A percentile compares a stretch with the other conserved stretches of the same genome.
Conservation (phyloP, 1,284 basidiomycete genomes). For the Cryptococcus hybrid region DNA sequence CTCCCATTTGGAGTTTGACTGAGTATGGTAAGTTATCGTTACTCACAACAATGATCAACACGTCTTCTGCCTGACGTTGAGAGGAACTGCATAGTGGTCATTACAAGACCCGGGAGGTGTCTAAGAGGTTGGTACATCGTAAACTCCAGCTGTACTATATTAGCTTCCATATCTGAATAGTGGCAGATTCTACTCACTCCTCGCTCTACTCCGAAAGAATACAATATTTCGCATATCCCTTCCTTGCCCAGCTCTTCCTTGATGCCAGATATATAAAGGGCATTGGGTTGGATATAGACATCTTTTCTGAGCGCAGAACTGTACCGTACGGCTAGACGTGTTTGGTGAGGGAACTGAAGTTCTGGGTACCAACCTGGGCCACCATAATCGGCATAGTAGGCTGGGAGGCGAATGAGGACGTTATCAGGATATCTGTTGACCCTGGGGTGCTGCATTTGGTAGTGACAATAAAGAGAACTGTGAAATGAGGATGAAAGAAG, state of each 20-base stretch:
- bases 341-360: conserved; percentile 11
- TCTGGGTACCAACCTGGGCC: conserved; percentile 14
- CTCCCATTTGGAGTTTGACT: background rate
- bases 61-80: conserved; percentile 6
- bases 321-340: conserved; percentile 9
- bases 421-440: conserved; percentile 8
- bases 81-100: background rate
- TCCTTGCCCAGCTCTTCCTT: background rate
- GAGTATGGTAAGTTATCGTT: background rate
- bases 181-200: background rate
- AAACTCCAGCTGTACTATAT: background rate
- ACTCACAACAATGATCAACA: conserved; percentile 3
- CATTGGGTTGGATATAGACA: conserved; percentile 12
- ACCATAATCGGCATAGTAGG: conserved; percentile 10
- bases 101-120: background rate
- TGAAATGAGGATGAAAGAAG: background rate
- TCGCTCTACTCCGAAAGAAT: background rate
- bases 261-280: conserved; percentile 8
- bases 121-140: background rate
- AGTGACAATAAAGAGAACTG: background rate
- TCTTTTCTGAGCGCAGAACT: background rate
- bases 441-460: background rate
- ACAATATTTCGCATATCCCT: background rate
- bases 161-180: background rate
- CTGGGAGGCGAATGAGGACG: conserved; percentile 3